phyloP scores from a whole-genome alignment of 306 rosid species.

The Sesbania bispinosa region DNA sequence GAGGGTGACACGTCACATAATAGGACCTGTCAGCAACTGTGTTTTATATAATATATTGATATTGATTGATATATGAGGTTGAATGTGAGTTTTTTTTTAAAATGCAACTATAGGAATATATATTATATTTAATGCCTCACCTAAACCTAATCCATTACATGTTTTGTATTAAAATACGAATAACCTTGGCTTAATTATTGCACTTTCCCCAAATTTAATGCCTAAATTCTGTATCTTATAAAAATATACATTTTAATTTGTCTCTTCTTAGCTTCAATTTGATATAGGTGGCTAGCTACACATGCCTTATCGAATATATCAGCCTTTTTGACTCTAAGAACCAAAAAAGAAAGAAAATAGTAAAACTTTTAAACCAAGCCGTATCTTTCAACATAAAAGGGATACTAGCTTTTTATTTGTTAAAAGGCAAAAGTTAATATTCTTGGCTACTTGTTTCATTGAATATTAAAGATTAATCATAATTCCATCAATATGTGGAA shows the following conservation, averaged over 20 bases:
- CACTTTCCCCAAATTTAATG: constrained; percentile 26
- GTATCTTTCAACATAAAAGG: constrained; percentile 16
- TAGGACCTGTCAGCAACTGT: too few species aligned
- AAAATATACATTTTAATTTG: constrained; percentile 9
- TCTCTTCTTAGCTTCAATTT: neutral
- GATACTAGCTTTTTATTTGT: neutral
- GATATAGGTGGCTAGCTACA: constrained; percentile 1
- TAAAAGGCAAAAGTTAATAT: neutral
- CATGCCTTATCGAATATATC: constrained; percentile 6
- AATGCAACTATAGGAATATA: too few species aligned
- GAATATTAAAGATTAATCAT: constrained; percentile 33
- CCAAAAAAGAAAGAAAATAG: neutral
- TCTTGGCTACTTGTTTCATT: constrained; percentile 12
- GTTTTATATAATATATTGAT: too few species aligned
- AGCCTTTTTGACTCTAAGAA: constrained; percentile 33
- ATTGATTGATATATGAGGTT: too few species aligned
- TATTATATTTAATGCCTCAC: too few species aligned
- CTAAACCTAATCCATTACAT: too few species aligned
- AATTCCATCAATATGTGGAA: constrained; percentile 9
- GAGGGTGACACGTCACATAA: too few species aligned
- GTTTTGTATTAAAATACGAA: neutral
- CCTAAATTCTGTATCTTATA: constrained; percentile 28
- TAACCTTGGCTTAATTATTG: constrained; percentile 3
- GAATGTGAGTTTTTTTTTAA: too few species aligned
- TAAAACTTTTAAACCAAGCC: neutral